Percentiles rank a stretch among this genome's conserved stretches.
phyloP scores from a whole-genome alignment of 2,329 filamentous ascomycete genomes.

The Neoarthrinium moseri region DNA sequence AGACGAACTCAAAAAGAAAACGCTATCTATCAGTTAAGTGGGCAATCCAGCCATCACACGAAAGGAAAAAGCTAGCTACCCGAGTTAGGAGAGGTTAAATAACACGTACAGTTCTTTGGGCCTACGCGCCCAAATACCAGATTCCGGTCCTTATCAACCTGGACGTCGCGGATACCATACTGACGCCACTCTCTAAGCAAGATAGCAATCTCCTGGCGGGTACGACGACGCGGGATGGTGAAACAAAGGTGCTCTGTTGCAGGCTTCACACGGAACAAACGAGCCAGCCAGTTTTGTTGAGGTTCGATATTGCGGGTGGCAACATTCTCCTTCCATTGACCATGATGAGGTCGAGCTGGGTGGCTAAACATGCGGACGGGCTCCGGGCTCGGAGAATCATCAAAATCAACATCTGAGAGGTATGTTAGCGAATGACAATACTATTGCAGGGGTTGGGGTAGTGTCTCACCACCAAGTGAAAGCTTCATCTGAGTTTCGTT shows the following conservation, averaged over 20 bases:
- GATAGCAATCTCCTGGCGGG: constrained; percentile 73
- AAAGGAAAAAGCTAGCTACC: background rate
- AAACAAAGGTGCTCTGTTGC: constrained; percentile 75
- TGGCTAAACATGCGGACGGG: constrained; percentile 19
- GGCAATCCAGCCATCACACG: no score
- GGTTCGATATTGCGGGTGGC: constrained; percentile 56
- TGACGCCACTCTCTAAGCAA: constrained; percentile 78
- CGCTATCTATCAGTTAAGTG: no score
- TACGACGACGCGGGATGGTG: constrained; percentile 66
- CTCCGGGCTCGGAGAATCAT: constrained; percentile 26
- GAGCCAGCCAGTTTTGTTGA: constrained; percentile 83
- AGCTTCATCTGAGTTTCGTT: constrained; percentile 37
- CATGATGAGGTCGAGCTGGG: constrained; percentile 14
- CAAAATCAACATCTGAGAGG: constrained; percentile 28
- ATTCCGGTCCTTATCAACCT: constrained; percentile 75
- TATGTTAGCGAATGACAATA: constrained; percentile 13
- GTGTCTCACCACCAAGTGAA: constrained; percentile 41
- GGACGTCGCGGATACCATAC: constrained; percentile 78
- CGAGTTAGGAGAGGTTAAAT: background rate
- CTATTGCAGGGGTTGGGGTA: background rate
- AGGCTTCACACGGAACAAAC: constrained; percentile 87
- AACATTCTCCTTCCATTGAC: constrained; percentile 20
- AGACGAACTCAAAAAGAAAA: background rate
- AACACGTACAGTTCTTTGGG: constrained; percentile 70
- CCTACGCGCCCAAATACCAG: constrained; percentile 78